phyloP scores from a whole-genome alignment of 176 grass and related monocot genomes.

The bread wheat (Triticum aestivum) region DNA sequence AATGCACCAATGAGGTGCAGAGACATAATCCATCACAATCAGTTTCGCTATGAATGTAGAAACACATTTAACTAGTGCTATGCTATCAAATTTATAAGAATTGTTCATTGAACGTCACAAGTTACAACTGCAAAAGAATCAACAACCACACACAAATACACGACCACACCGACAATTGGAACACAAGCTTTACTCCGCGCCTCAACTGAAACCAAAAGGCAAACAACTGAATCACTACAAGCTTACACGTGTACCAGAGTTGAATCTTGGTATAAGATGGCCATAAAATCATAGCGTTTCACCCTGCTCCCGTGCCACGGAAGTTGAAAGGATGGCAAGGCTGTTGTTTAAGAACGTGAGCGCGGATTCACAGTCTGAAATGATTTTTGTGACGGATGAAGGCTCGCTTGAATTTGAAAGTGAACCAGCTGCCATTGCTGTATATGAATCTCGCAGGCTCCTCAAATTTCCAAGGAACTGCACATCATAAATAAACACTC shows the following conservation, averaged over 20 bases:
- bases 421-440: slow-evolving; percentile 74
- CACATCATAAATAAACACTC: slow-evolving; percentile 19
- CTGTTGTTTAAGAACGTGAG: slow-evolving; percentile 92
- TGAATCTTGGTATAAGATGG: neutral
- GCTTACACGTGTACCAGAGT: neutral
- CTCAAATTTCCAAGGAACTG: slow-evolving; percentile 96
- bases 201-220: slow-evolving; percentile 7
- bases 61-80: neutral
- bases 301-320: slow-evolving; percentile 76
- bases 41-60: neutral
- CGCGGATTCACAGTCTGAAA: slow-evolving; percentile 93
- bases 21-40: neutral
- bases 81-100: neutral
- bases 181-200: slow-evolving; percentile 8
- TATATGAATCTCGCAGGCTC: slow-evolving; percentile 85
- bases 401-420: slow-evolving; percentile 68
- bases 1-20: neutral
- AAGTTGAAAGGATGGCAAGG: slow-evolving; percentile 94
- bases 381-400: slow-evolving; percentile 83
- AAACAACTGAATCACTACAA: slow-evolving; percentile 3
- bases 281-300: slow-evolving; percentile 46
- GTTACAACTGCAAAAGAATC: neutral
- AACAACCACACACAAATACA: neutral
- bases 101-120: neutral
- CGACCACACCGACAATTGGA: neutral